Percentiles rank a stretch among this genome's conserved stretches.
Evolutionary conservation across 2,329 filamentous ascomycete species (phyloP).

Genomic region (Bipolaris victoriae): DNA sequence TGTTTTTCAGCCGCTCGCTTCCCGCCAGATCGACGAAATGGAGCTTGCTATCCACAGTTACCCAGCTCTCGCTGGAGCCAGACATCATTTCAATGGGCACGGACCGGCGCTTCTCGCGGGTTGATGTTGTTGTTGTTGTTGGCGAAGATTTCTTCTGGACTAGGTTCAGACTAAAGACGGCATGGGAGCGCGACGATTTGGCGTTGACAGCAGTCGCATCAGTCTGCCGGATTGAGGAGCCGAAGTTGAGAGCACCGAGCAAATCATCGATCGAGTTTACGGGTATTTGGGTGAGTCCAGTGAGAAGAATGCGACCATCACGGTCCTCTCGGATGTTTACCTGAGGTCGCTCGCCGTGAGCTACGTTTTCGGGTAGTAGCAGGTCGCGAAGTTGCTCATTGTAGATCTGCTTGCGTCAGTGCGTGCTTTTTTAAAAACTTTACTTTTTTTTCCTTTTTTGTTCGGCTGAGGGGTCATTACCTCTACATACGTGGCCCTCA

Average conservation of each 20-base stretch:
- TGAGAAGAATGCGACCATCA: constrained; percentile 92
- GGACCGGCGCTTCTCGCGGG: constrained; percentile 82
- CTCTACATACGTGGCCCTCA: constrained; percentile 91
- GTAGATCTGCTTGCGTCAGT: constrained; percentile 72
- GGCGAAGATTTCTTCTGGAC: constrained; percentile 76
- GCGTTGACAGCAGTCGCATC: constrained; percentile 97
- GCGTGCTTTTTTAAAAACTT: background rate
- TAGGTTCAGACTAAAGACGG: constrained; percentile 94
- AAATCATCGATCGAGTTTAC: constrained; percentile 93
- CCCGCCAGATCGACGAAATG: constrained; percentile 98
- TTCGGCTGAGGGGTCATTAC: constrained; percentile 44
- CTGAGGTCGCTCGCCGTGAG: constrained; percentile 70
- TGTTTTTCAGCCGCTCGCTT: constrained; percentile 96
- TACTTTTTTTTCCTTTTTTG: constrained; percentile 1
- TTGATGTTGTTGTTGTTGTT: constrained; percentile 52
- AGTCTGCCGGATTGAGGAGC: constrained; percentile 92
- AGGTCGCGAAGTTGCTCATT: constrained; percentile 95
- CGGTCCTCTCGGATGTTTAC: constrained; percentile 95
- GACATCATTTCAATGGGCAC: constrained; percentile 82
- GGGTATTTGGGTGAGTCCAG: constrained; percentile 83
- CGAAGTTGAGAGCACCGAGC: constrained; percentile 86
- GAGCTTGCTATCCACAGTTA: constrained; percentile 96
- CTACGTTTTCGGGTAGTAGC: constrained; percentile 76
- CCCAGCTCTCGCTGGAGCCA: constrained; percentile 61
- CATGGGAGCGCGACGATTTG: constrained; percentile 95